Conservation (phyloP, 805 yeast species). For the Phaffomyces antillensis region DNA sequence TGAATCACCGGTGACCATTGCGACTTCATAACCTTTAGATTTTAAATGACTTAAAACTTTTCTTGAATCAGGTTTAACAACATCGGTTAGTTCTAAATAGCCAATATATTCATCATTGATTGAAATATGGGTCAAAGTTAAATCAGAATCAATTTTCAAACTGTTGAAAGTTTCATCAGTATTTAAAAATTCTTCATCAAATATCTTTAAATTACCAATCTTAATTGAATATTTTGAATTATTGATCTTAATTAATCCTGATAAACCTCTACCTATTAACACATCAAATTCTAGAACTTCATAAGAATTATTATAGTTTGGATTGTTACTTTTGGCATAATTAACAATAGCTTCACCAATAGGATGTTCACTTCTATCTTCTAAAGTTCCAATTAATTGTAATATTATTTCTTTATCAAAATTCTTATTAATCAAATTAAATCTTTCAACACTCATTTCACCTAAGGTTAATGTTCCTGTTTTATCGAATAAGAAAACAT, state of each 20-base stretch:
- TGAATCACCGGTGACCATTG: conserved; percentile 89
- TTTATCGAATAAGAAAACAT: conserved; percentile 78
- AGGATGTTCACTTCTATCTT: conserved; percentile 79
- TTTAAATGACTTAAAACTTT: conserved; percentile 51
- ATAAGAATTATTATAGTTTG: conserved; percentile 1
- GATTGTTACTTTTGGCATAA: conserved; percentile 22
- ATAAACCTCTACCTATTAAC: conserved; percentile 32
- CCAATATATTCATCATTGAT: conserved; percentile 59
- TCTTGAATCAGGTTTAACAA: conserved; percentile 56
- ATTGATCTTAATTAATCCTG: conserved; percentile 17
- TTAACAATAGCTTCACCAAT: conserved; percentile 63
- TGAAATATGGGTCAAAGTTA: conserved; percentile 49
- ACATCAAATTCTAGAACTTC: conserved; percentile 23
- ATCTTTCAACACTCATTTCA: conserved; percentile 44
- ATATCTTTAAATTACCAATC: conserved; percentile 43
- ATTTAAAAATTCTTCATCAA: conserved; percentile 10
- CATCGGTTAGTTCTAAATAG: conserved; percentile 58
- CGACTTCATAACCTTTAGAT: conserved; percentile 51
- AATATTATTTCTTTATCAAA: conserved; percentile 27
- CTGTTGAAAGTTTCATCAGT: conserved; percentile 8
- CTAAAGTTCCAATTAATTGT: conserved; percentile 51
- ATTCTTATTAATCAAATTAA: conserved; percentile 12
- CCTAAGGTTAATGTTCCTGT: conserved; percentile 95
- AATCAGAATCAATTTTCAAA: conserved; percentile 24
- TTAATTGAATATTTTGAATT: conserved; percentile 27